Evolutionary conservation across 202 grass and related monocot genomes (phyloP).

Genomic region (Dendrocalamus latiflorus): DNA sequence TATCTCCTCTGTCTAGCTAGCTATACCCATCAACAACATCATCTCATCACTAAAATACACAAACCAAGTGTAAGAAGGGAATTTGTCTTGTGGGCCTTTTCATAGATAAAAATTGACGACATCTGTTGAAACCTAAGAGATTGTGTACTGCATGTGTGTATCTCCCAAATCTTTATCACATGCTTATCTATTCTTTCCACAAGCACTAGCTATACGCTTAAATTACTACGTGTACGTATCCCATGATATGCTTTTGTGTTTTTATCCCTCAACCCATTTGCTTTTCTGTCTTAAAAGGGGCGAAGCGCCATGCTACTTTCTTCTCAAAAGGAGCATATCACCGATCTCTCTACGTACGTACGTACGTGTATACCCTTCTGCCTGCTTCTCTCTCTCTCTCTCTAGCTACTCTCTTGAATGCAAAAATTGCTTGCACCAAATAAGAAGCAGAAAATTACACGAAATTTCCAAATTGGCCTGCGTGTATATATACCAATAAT

Average conservation of each 20-base stretch:
- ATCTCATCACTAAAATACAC: slow-evolving; percentile 31
- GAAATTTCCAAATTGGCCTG: not conserved
- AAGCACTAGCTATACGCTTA: not conserved
- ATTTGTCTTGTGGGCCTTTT: slow-evolving; percentile 51
- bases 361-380: not conserved
- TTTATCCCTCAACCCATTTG: not conserved
- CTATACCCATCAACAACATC: not conserved
- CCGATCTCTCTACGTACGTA: not conserved
- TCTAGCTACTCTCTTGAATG: too few species aligned
- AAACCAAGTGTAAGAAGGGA: slow-evolving; percentile 45
- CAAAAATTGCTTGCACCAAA: not conserved
- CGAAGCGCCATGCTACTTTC: slow-evolving; percentile 34
- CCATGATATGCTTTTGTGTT: slow-evolving; percentile 37
- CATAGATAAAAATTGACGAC: slow-evolving; percentile 28
- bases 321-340: slow-evolving; percentile 37
- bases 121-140: slow-evolving; percentile 26
- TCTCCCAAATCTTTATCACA: slow-evolving; percentile 33
- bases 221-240: slow-evolving; percentile 36
- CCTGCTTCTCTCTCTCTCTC: not conserved
- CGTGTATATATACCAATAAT: not conserved
- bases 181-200: slow-evolving; percentile 54
- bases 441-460: not conserved
- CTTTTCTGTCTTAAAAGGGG: slow-evolving; percentile 28
- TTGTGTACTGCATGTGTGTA: not conserved
- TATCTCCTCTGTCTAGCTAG: slow-evolving; percentile 21